These are phyloP conservation scores for Dorcoceras hygrometricum DNA, from an alignment of 257 asterid species.

Conservation along the genomic window DNA sequence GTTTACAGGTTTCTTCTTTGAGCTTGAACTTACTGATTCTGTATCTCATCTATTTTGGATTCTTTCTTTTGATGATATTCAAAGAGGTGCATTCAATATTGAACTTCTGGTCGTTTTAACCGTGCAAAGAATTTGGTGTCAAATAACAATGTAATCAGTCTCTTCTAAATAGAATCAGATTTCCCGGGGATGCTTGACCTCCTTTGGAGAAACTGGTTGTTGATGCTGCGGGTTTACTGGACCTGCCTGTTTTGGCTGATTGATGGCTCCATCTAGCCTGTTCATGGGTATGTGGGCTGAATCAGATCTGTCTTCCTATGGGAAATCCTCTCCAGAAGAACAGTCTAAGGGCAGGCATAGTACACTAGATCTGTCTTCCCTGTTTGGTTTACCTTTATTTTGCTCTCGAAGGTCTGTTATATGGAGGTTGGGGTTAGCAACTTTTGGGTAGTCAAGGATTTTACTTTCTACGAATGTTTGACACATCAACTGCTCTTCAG, in stretches of 20 bases:
- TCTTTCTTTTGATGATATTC: no score
- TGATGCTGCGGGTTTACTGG: constrained; percentile 47
- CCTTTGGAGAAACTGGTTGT: constrained; percentile 44
- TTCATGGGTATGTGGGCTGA: constrained; percentile 24
- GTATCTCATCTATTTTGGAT: no score
- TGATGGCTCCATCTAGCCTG: constrained; percentile 30
- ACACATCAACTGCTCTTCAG: constrained; percentile 23
- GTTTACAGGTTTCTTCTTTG: no score
- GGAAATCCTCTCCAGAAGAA: constrained; percentile 30
- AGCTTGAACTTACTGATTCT: no score
- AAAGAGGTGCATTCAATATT: constrained; percentile 10
- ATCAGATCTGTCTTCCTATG: constrained; percentile 28
- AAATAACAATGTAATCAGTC: constrained; percentile 22
- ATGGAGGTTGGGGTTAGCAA: constrained; percentile 30
- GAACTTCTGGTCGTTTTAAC: constrained; percentile 25
- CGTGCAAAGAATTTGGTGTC: constrained; percentile 28
- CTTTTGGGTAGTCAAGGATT: constrained; percentile 30
- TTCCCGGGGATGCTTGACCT: constrained; percentile 45
- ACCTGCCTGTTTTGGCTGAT: constrained; percentile 37
- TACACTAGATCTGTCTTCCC: constrained; percentile 23
- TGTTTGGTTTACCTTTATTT: constrained; percentile 23
- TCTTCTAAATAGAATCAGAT: constrained; percentile 49
- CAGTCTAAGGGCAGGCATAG: constrained; percentile 25
- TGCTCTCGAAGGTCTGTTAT: constrained; percentile 22
- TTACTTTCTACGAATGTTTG: constrained; percentile 19